These are phyloP conservation scores for Torrubiellomyces zombiae DNA, from an alignment of 2,329 filamentous ascomycete species.

Conservation along the genomic window DNA sequence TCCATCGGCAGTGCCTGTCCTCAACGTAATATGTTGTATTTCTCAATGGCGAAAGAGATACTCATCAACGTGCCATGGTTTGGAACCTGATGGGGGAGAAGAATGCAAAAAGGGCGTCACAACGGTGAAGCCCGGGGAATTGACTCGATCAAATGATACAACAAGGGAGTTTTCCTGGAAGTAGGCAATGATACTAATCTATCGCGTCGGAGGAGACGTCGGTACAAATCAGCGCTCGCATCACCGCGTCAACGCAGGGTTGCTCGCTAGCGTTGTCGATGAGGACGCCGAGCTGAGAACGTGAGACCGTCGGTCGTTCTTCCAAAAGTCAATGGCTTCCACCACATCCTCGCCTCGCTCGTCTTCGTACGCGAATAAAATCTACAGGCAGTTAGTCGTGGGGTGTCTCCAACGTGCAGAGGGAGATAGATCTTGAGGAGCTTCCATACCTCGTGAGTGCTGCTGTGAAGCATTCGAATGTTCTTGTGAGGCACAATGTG, in stretches of 20 bases:
- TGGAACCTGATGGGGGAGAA: neutral
- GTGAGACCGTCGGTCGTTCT: constrained; percentile 39
- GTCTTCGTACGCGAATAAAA: constrained; percentile 94
- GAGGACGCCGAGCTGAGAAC: constrained; percentile 9
- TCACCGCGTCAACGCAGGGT: constrained; percentile 1
- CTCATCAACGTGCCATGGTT: neutral
- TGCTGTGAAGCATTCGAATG: constrained; percentile 93
- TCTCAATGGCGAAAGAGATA: constrained; percentile 1
- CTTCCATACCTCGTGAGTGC: constrained; percentile 72
- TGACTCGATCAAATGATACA: constrained; percentile 10
- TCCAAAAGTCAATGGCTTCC: constrained; percentile 94
- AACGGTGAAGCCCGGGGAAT: neutral
- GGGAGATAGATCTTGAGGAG: neutral
- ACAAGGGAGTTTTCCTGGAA: constrained; percentile 12
- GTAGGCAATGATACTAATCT: constrained; percentile 4
- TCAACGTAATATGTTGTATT: no score
- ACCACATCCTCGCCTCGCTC: constrained; percentile 87
- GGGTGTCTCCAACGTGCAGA: constrained; percentile 2
- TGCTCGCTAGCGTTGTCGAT: constrained; percentile 1
- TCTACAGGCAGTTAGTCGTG: no score
- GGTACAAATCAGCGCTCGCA: neutral
- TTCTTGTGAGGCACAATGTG: constrained; percentile 95
- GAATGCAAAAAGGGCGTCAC: neutral
- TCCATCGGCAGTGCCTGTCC: no score
- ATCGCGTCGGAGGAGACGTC: constrained; percentile 1